Base-by-base conservation (phyloP, 768 basidiomycete species). In the Termitomyces titanicus region DNA sequence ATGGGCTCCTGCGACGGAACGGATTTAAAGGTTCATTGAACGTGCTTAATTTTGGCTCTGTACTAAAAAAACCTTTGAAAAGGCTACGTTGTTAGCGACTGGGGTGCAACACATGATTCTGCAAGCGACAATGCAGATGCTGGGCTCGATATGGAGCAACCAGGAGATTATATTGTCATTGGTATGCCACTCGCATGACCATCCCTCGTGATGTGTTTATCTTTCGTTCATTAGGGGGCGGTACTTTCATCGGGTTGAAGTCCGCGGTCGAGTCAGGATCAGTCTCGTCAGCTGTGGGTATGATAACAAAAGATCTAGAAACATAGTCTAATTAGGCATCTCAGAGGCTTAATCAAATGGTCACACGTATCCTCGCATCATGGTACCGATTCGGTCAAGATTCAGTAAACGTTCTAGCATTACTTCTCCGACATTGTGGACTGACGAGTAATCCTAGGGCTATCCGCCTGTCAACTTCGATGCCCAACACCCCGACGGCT, bases 111-210 rank as follows among this genome's bases (percentile, higher is more conserved):
- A 7, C 74, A 81, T 60, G 77, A 78, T 58, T 69, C 72, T 6
- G 75, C 77, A 5, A 58, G 61, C 11, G 76, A 73, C 51, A 79
- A 79, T 61, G 79, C 77, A 17, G 75, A 77, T 60, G 72, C 71
- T 42, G 79, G 79, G 2, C 64, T 80, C 20, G 79, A 80, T 54
- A 79, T 79, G 77, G 79, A 80, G 55, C 76, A 78, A 56, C 79
- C 79, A 17, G 79, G 78, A 38, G 79, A 79, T 55, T 75, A 64
- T 43, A 77, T 80, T 35, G 20, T 80, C 10, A 72, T 78, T 40
- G 78, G 77, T 71, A 51, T 48, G 66, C 34, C 20, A 22, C 1
- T 22, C 3, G 4, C 12, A 4, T 2, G 12, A 22, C 9, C 11
- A 13, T 3, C 20, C 20, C 4, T 22, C 11, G 9, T 39, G 43